Evolutionary conservation across 2,329 filamentous ascomycete species (phyloP).

Genomic region (Penicillium concentricum): DNA sequence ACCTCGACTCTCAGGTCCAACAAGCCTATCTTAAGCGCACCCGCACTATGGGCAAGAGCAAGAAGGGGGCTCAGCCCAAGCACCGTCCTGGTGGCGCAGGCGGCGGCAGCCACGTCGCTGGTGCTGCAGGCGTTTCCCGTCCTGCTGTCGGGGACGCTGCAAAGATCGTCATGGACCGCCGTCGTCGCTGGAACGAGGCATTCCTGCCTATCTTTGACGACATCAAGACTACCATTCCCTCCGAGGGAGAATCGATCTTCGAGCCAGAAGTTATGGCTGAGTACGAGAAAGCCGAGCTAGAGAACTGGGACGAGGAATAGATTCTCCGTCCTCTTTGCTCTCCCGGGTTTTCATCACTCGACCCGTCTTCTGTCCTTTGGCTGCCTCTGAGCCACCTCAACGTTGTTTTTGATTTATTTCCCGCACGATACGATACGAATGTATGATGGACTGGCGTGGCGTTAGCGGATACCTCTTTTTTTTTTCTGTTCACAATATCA

Average conservation of each 20-base stretch:
- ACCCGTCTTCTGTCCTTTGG: not conserved
- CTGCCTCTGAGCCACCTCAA: not conserved
- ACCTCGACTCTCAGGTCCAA: conserved; percentile 92
- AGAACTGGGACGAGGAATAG: conserved; percentile 77
- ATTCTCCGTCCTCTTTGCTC: conserved; percentile 28
- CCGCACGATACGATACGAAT: conserved; percentile 18
- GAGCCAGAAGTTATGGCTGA: conserved; percentile 69
- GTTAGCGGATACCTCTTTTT: conserved; percentile 15
- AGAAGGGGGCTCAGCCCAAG: conserved; percentile 72
- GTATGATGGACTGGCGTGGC: conserved; percentile 20
- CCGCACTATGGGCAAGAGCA: conserved; percentile 87
- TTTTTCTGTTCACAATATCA: conserved; percentile 1
- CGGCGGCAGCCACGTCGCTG: conserved; percentile 61
- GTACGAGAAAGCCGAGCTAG: conserved; percentile 71
- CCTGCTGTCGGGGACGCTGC: conserved; percentile 81
- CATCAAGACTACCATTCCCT: conserved; percentile 73
- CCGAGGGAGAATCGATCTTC: conserved; percentile 70
- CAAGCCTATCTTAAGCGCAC: conserved; percentile 95
- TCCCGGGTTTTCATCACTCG: not conserved
- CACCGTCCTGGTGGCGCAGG: conserved; percentile 64
- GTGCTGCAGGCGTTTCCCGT: conserved; percentile 45
- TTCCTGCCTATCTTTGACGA: conserved; percentile 90
- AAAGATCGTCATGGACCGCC: conserved; percentile 86
- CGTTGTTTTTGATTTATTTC: conserved; percentile 3
- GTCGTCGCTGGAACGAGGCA: conserved; percentile 83